Base-by-base conservation (phyloP, 768 basidiomycete genomes). In the Hericium rajendrae region DNA sequence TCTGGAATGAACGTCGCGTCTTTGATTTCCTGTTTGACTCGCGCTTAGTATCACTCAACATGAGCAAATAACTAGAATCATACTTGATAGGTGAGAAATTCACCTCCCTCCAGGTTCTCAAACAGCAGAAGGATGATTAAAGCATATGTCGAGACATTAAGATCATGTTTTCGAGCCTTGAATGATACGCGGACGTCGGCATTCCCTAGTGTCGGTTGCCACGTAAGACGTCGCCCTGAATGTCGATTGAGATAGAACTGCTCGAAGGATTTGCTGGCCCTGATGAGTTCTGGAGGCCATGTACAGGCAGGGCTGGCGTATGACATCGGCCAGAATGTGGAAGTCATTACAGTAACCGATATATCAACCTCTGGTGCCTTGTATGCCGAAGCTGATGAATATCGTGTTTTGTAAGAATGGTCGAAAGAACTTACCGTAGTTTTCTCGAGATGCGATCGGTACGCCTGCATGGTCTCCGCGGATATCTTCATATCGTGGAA, bases 401-500 rank as follows among this genome's bases (percentile, higher is more conserved):
- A 48, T 18, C 38, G 26, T 56, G n/a, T 8, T 28, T 37, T 52
- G 38, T 20, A 54, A 12, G 53, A 58, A 40, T 37, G 49, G 6
- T 16, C 57, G 32, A 48, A 12, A 48, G 12, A n/a, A 71, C 84
- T 60, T 67, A 94, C 92, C 51, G 76, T 74, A 2, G 74, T 80
- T 61, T 77, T 80, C 49, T 76, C 75, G 26, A 93, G 70, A 67
- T 81, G 73, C 10, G 73, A 73, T 46, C 80, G 80, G 69, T 93
- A 99, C 4, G 80, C 82, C 38, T 79, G 74, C 78, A 88, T 88
- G 15, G 84, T 84, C 56, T 99, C 97, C 18, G 75, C 71, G 5
- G 92, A 95, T 28, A 94, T 69, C 65, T 84, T 90, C 84, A 99
- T 94, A 67, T 98, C 95, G 62, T 91, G 80, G 81, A 99, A 97